A percentile compares a stretch with the other conserved stretches of the same genome.
Conservation (phyloP, 257 asterid genomes). For the Cinchona pubescens region DNA sequence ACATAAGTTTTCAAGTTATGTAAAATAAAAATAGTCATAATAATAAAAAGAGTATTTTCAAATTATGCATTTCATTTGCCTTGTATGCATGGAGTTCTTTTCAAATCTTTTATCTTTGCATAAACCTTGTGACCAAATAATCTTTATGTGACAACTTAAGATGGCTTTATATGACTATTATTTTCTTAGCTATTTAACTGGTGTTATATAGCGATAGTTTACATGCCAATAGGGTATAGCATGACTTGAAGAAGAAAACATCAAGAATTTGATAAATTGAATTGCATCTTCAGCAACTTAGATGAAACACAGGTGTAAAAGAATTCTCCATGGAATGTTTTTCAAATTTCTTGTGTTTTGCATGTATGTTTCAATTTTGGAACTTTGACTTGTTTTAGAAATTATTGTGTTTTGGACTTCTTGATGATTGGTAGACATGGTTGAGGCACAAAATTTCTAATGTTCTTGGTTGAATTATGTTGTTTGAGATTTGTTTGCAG, state of each 20-base stretch:
- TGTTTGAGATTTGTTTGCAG: neutral
- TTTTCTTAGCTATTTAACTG: neutral
- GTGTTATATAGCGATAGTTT: neutral
- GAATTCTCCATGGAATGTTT: neutral
- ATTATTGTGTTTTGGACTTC: neutral
- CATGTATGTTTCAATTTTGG: neutral
- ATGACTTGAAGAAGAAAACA: neutral
- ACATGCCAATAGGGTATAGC: neutral
- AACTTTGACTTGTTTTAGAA: neutral
- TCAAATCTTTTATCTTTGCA: neutral
- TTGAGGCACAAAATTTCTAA: neutral
- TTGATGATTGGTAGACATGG: neutral
- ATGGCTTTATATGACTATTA: neutral
- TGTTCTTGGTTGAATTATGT: neutral
- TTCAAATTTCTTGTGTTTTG: neutral
- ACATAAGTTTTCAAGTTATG: neutral
- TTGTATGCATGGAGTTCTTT: too few relatives aligned
- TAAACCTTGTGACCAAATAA: neutral
- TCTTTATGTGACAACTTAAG: neutral
- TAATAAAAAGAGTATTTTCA: too few relatives aligned
- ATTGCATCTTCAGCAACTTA: neutral
- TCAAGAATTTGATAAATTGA: neutral
- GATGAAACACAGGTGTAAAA: neutral
- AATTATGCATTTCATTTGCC: neutral
- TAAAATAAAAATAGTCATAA: too few relatives aligned